phyloP scores from a whole-genome alignment of 306 rosid species.

The Potentilla sterilis region DNA sequence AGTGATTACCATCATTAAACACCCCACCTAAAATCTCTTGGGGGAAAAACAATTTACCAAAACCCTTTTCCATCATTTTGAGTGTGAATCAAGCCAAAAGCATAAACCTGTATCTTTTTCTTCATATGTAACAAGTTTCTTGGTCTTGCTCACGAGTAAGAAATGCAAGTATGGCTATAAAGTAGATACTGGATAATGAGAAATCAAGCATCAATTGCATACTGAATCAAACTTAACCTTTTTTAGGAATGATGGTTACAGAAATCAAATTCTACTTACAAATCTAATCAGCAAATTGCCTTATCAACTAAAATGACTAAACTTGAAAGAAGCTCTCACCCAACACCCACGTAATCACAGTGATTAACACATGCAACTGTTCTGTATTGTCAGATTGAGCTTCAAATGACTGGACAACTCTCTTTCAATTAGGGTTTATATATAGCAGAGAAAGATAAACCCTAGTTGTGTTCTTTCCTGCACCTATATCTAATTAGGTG shows the following conservation, averaged over 20 bases:
- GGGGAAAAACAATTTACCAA: background rate
- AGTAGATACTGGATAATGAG: background rate
- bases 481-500: conserved; percentile 4
- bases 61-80: conserved; percentile 6
- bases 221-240: background rate
- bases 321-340: background rate
- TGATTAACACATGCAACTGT: background rate
- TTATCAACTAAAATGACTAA: background rate
- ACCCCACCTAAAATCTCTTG: conserved; percentile 7
- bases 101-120: background rate
- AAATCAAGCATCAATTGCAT: background rate
- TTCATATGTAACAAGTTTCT: background rate
- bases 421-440: background rate
- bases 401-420: background rate
- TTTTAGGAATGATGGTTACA: background rate
- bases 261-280: background rate
- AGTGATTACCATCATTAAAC: conserved; percentile 3
- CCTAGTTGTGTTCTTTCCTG: background rate
- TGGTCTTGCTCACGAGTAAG: conserved; percentile 1
- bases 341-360: background rate
- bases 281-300: background rate
- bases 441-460: background rate
- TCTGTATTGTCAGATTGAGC: background rate
- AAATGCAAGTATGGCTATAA: conserved; percentile 10
- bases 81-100: background rate